phyloP scores from a whole-genome alignment of 768 basidiomycete genomes.

The Termitomyces sp. region DNA sequence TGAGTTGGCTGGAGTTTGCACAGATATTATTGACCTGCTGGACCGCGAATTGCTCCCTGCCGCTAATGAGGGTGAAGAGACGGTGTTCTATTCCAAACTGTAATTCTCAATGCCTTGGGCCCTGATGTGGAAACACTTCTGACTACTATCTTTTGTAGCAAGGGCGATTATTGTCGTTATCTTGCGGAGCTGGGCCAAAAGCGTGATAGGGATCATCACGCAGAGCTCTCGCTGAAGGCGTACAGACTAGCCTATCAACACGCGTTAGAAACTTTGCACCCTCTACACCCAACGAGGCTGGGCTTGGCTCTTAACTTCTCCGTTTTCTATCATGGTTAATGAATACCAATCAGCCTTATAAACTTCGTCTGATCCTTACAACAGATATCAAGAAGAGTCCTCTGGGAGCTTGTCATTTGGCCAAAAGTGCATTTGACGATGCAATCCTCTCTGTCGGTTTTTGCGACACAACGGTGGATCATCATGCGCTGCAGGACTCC shows the following conservation, averaged over 20 bases:
- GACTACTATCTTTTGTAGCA: constrained; percentile 16
- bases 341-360: not conserved
- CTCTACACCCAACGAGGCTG: constrained; percentile 81
- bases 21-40: constrained; percentile 70
- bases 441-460: constrained; percentile 64
- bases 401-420: constrained; percentile 81
- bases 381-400: constrained; percentile 77
- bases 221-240: constrained; percentile 73
- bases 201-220: constrained; percentile 61
- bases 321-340: constrained; percentile 76
- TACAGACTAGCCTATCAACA: constrained; percentile 87
- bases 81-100: constrained; percentile 91
- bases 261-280: constrained; percentile 65
- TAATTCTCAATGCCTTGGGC: constrained; percentile 25
- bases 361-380: not conserved
- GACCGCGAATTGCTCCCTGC: constrained; percentile 39
- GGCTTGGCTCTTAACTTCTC: constrained; percentile 90
- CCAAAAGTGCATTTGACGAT: constrained; percentile 90
- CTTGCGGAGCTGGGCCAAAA: constrained; percentile 80
- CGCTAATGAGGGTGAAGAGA: constrained; percentile 74
- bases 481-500: constrained; percentile 58
- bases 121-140: not conserved
- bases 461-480: constrained; percentile 29
- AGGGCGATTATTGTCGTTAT: constrained; percentile 87
- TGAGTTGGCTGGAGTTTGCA: constrained; percentile 72